phyloP scores from a whole-genome alignment of 139 green algal genomes.

The Chlamydomonas schloesseri region DNA sequence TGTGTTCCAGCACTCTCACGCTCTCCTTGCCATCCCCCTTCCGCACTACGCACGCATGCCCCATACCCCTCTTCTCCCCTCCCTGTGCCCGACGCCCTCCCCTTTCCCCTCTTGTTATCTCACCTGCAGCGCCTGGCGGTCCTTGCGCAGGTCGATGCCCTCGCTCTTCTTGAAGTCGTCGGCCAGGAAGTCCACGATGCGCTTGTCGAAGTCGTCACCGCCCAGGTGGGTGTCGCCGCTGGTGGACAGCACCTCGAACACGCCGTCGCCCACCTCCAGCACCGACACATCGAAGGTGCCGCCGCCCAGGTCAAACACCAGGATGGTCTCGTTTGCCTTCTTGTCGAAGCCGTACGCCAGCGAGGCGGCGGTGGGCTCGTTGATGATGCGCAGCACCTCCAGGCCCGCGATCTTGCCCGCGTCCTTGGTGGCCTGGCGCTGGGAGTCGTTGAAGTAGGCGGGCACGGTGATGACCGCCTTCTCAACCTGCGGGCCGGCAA shows the following conservation, averaged over 20 bases:
- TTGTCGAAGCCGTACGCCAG: conserved; percentile 98
- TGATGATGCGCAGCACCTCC: conserved; percentile 99
- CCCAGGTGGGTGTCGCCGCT: conserved; percentile 98
- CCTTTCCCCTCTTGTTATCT: too few species aligned
- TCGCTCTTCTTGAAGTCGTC: conserved; percentile 94
- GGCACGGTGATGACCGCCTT: conserved; percentile 99
- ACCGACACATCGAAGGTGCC: conserved; percentile 99
- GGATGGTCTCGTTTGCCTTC: conserved; percentile 99
- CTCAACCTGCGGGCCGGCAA: conserved; percentile 60
- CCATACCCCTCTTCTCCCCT: too few species aligned
- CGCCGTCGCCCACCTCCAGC: conserved; percentile 97
- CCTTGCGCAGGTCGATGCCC: conserved; percentile 96
- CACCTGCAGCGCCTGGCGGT: conserved; percentile 89
- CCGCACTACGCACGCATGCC: too few species aligned
- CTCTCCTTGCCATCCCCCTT: too few species aligned
- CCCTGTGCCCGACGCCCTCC: too few species aligned
- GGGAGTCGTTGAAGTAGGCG: conserved; percentile 99
- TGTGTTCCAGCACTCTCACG: too few species aligned
- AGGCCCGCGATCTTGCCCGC: conserved; percentile 94
- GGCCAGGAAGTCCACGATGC: conserved; percentile 97
- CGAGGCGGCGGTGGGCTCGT: conserved; percentile 98
- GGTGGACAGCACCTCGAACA: conserved; percentile 99
- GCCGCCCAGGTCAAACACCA: conserved; percentile 99
- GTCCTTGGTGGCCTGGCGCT: conserved; percentile 92
- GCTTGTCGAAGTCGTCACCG: conserved; percentile 99